These are phyloP conservation scores for Diaporthe citri DNA, from an alignment of 2,329 filamentous ascomycete species.

Conservation along the genomic window DNA sequence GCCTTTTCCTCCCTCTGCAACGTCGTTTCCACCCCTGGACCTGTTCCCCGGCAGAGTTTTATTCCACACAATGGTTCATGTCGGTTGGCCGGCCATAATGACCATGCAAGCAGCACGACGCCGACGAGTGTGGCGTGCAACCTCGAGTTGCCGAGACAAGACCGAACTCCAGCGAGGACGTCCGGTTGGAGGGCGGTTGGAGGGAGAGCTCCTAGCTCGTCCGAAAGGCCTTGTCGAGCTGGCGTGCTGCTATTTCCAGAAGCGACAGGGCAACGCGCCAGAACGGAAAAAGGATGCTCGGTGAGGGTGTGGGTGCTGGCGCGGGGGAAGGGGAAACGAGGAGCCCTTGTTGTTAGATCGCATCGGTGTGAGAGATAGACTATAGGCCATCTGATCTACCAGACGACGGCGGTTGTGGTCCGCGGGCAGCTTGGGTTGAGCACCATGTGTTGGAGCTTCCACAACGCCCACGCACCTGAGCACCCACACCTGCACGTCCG, in stretches of 20 bases:
- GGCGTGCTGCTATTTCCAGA: slow-evolving; percentile 18
- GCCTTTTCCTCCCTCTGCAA: neutral
- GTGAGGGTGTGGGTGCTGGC: neutral
- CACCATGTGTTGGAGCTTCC: neutral
- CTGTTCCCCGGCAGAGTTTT: neutral
- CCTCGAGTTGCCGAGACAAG: slow-evolving; percentile 31
- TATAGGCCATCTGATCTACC: neutral
- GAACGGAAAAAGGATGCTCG: slow-evolving; percentile 19
- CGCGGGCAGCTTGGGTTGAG: neutral
- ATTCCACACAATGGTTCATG: neutral
- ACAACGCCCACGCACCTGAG: slow-evolving; percentile 21
- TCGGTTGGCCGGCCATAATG: neutral
- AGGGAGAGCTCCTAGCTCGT: slow-evolving; percentile 9
- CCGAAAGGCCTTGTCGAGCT: slow-evolving; percentile 16
- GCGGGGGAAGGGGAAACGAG: neutral
- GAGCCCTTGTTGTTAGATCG: slow-evolving; percentile 3
- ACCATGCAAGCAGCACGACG: neutral
- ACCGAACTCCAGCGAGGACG: slow-evolving; percentile 24
- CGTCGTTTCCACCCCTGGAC: neutral
- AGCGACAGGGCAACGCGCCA: neutral
- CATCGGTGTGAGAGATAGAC: slow-evolving; percentile 29
- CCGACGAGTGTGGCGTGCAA: slow-evolving; percentile 22
- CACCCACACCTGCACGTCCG: slow-evolving; percentile 1
- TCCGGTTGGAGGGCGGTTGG: slow-evolving; percentile 37
- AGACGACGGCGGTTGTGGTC: slow-evolving; percentile 3